Conservation (phyloP, 257 asterid species). For the Capsicum pubescens region DNA sequence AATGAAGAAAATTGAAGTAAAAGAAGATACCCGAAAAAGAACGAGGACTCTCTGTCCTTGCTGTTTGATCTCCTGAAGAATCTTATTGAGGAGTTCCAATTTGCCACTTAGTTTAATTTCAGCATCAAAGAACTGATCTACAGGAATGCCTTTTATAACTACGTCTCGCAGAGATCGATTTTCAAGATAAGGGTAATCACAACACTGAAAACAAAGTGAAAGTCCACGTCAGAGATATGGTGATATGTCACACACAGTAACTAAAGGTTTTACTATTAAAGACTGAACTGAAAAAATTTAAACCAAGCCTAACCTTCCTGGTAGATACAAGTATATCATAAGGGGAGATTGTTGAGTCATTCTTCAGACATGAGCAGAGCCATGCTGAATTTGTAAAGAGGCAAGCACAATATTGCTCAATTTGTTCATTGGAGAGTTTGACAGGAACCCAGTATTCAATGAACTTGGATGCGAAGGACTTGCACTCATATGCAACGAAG, state of each 20-base stretch:
- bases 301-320: slow-evolving; percentile 50
- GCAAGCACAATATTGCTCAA: slow-evolving; percentile 63
- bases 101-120: slow-evolving; percentile 68
- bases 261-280: not conserved
- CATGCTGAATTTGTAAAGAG: slow-evolving; percentile 50
- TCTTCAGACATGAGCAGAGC: slow-evolving; percentile 46
- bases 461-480: slow-evolving; percentile 38
- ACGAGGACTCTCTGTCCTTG: slow-evolving; percentile 62
- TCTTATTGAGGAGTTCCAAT: slow-evolving; percentile 59
- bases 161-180: slow-evolving; percentile 48
- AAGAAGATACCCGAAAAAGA: slow-evolving; percentile 58
- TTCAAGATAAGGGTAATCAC: slow-evolving; percentile 76
- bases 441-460: slow-evolving; percentile 78
- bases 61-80: slow-evolving; percentile 55
- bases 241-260: slow-evolving; percentile 13
- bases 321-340: slow-evolving; percentile 50
- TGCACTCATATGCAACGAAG: slow-evolving; percentile 41
- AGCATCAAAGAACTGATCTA: slow-evolving; percentile 47
- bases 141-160: slow-evolving; percentile 47
- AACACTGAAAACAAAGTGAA: slow-evolving; percentile 49
- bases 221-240: slow-evolving; percentile 28
- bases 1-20: slow-evolving; percentile 8
- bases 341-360: slow-evolving; percentile 33
- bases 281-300: not conserved
- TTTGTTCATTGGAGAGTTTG: slow-evolving; percentile 63